These are phyloP conservation scores for Verruconis gallopava DNA, from an alignment of 2,329 filamentous ascomycete species.

Conservation along the genomic window DNA sequence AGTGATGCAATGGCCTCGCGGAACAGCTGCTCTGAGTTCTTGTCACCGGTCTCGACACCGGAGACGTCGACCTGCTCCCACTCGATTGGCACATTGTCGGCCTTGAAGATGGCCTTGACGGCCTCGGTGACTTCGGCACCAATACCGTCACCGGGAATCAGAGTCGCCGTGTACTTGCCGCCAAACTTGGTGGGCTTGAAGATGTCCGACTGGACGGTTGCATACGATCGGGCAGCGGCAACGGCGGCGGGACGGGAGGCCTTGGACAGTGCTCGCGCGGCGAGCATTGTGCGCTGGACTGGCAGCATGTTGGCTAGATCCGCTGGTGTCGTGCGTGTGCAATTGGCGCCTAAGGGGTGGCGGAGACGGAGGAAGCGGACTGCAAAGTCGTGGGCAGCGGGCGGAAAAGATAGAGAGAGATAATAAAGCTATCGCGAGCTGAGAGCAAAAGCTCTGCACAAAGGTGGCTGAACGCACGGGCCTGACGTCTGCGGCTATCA, in stretches of 20 bases:
- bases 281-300: constrained; percentile 3
- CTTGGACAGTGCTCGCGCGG: constrained; percentile 1
- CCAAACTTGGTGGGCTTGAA: constrained; percentile 99
- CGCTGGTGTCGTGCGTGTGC: not conserved
- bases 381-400: not conserved
- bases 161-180: constrained; percentile 96
- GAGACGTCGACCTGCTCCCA: constrained; percentile 98
- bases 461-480: too few relatives aligned
- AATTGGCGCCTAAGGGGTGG: not conserved
- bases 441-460: too few relatives aligned
- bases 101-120: constrained; percentile 99
- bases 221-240: constrained; percentile 12
- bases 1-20: constrained; percentile 89
- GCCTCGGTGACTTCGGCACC: constrained; percentile 95
- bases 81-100: constrained; percentile 95
- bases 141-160: constrained; percentile 97
- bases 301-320: too few relatives aligned
- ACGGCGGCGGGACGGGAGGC: not conserved
- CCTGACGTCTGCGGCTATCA: constrained; percentile 3
- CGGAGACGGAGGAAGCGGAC: not conserved
- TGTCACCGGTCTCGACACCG: constrained; percentile 71
- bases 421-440: too few relatives aligned
- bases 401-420: not conserved
- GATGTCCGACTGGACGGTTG: constrained; percentile 80
- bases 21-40: constrained; percentile 90